Evolutionary conservation across 108 stramenopile species (phyloP), one percentile per base, ranked within the genome.

Genomic region (Fragilariopsis cylindrus): DNA sequence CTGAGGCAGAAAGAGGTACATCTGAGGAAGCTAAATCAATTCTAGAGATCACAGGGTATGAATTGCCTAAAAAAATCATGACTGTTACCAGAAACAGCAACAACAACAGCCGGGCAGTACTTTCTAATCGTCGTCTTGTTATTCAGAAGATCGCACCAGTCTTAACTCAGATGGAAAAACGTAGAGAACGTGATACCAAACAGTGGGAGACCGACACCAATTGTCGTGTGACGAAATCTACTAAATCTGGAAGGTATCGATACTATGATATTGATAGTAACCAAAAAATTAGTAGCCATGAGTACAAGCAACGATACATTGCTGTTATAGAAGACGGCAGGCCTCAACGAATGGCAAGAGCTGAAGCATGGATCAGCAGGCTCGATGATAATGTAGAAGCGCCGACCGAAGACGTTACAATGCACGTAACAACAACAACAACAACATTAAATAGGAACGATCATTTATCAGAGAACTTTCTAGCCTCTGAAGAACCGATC

Each of bases 231-330:
- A 75, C 57, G 46, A 60, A 64, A 39, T 56, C 57, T 12, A 49
- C 62, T 30, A 66, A 70, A 49, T 79, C 78, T n/a, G 81, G 81
- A 19, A 81, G 69, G 65, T 81, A 76, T 45, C 65, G 72, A 43
- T 81, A 81, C 55, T 56, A 72, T 65, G 48, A 70, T 41, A 64
- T 81, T 65, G 65, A 56, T 12, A 76, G 66, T 7, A 76, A 76
- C 15, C 60, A 71, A 54, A 72, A 68, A 66, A 67, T 81, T 18
- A 48, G 52, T 13, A 65, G 74, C 19, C 56, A 72, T 56, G 75
- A 76, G 39, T 81, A 76, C 67, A 76, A 73, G 67, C 19, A 46
- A 46, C 71, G 75, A 55, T 81, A 81, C 54, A 72, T 71, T 69
- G 60, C 68, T 60, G 52, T 65, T 43, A 11, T 75, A 43, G 63